phyloP scores from a whole-genome alignment of 768 basidiomycete genomes.

The Serendipita indica region DNA sequence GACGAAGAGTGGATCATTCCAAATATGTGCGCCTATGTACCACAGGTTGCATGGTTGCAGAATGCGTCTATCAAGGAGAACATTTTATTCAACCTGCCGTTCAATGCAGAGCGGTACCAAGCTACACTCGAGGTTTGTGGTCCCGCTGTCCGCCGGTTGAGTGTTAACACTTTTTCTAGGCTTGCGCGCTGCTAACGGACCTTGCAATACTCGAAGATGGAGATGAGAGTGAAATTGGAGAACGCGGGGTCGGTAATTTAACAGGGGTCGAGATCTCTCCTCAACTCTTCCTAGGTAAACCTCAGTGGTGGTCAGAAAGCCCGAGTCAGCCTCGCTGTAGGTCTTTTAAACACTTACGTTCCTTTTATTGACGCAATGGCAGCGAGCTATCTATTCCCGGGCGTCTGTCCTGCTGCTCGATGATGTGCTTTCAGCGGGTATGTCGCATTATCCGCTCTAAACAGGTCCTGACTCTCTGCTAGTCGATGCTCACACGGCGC shows the following conservation, averaged over 20 bases:
- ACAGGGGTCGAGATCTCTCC: conserved; percentile 53
- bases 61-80: conserved; percentile 61
- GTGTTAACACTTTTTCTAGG: conserved; percentile 19
- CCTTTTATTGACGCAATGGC: background rate
- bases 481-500: conserved; percentile 79
- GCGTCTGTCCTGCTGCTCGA: conserved; percentile 72
- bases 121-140: conserved; percentile 52
- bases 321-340: conserved; percentile 20
- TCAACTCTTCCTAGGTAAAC: conserved; percentile 19
- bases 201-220: conserved; percentile 65
- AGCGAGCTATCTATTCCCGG: conserved; percentile 75
- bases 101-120: conserved; percentile 55
- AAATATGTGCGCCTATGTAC: conserved; percentile 77
- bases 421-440: conserved; percentile 49
- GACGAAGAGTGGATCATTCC: conserved; percentile 61
- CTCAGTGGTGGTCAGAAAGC: conserved; percentile 38
- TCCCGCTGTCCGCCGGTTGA: conserved; percentile 19
- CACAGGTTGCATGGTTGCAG: conserved; percentile 53
- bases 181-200: conserved; percentile 39
- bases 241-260: conserved; percentile 32
- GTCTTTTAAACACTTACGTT: background rate
- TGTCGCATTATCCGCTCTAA: conserved; percentile 9
- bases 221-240: conserved; percentile 12
- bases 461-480: conserved; percentile 18
- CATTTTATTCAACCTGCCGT: conserved; percentile 69